Percentiles rank a stretch among this genome's conserved stretches.
Conservation (phyloP, 2,329 filamentous ascomycete genomes). For the Aspergillus jensenii region DNA sequence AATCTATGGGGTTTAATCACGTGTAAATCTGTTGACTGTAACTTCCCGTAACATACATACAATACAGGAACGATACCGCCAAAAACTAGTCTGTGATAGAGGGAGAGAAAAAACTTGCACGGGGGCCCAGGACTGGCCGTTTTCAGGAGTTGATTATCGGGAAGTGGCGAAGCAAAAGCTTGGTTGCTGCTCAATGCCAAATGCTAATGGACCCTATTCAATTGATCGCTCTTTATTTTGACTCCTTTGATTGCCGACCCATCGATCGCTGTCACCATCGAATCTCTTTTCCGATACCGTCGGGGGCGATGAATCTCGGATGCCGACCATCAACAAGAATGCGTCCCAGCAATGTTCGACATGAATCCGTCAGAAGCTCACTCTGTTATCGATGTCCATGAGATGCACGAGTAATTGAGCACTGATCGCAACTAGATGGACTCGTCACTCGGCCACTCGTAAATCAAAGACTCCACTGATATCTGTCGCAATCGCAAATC, state of each 20-base stretch:
- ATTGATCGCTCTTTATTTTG: background rate
- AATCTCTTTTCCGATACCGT: background rate
- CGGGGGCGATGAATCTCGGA: background rate
- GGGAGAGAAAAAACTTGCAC: background rate
- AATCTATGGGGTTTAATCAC: constrained; percentile 9
- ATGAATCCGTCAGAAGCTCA: constrained; percentile 1
- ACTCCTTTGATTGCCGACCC: background rate
- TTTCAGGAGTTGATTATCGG: constrained; percentile 1
- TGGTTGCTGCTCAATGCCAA: background rate
- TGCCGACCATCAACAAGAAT: background rate
- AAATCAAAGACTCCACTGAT: constrained; percentile 9
- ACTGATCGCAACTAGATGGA: background rate
- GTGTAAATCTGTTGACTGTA: constrained; percentile 1
- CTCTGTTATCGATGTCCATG: background rate
- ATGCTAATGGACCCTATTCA: background rate
- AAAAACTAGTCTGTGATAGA: constrained; percentile 2
- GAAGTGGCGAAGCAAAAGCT: constrained; percentile 11
- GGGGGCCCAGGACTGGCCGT: background rate
- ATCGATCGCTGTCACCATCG: background rate
- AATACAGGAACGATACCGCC: constrained; percentile 3
- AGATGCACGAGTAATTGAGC: background rate
- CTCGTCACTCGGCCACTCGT: background rate
- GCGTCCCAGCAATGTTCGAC: constrained; percentile 1
- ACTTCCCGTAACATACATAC: constrained; percentile 7
- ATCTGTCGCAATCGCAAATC: constrained; percentile 13